These are phyloP conservation scores for Obba rivulosa DNA, from an alignment of 768 basidiomycete species.

Conservation along the genomic window DNA sequence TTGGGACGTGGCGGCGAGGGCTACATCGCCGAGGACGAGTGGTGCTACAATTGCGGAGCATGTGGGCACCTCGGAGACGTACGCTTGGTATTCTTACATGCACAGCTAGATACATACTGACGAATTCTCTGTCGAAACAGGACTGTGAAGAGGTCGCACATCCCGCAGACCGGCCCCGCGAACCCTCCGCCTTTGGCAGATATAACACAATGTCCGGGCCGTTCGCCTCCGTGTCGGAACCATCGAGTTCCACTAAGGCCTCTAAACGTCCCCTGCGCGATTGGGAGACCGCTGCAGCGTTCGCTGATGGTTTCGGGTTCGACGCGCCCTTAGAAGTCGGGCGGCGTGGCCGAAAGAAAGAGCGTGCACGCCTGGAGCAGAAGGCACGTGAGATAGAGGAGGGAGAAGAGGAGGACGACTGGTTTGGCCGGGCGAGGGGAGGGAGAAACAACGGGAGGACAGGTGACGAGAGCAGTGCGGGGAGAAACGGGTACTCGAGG, in stretches of 20 bases:
- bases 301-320: constrained; percentile 42
- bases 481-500: constrained; percentile 9
- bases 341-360: constrained; percentile 55
- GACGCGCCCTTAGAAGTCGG: constrained; percentile 58
- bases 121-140: constrained; percentile 28
- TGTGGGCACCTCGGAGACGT: constrained; percentile 79
- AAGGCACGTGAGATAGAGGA: constrained; percentile 38
- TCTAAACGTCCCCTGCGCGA: constrained; percentile 35
- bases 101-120: background rate
- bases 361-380: constrained; percentile 49
- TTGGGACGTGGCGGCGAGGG: constrained; percentile 75
- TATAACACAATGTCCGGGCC: constrained; percentile 61
- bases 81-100: constrained; percentile 23
- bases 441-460: constrained; percentile 28
- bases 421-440: constrained; percentile 48
- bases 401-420: constrained; percentile 55
- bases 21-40: constrained; percentile 66
- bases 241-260: constrained; percentile 16
- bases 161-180: constrained; percentile 36
- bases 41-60: constrained; percentile 80
- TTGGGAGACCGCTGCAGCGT: constrained; percentile 34
- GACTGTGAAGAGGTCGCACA: constrained; percentile 51
- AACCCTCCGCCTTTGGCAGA: constrained; percentile 63
- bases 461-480: constrained; percentile 10
- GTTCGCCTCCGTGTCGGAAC: constrained; percentile 44